Evolutionary conservation across 2,329 filamentous ascomycete genomes (phyloP).

Genomic region (Trichoderma arundinaceum): DNA sequence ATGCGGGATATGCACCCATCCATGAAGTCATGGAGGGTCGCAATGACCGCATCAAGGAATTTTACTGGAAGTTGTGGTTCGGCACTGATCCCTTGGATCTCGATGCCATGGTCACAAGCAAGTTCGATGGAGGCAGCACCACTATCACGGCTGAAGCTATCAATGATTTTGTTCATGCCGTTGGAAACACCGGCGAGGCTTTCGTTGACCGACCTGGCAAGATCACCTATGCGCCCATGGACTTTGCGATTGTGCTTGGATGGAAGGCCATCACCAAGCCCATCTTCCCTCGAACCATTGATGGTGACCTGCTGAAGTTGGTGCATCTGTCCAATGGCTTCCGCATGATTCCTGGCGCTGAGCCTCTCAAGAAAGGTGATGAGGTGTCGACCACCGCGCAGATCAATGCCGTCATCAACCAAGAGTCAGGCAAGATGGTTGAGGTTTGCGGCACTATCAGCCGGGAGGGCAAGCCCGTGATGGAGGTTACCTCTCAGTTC

Average conservation of each 20-base stretch:
- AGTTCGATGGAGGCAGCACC: slow-evolving; percentile 87
- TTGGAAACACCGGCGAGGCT: slow-evolving; percentile 95
- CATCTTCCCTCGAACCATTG: slow-evolving; percentile 95
- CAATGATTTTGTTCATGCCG: slow-evolving; percentile 98
- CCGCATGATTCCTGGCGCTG: slow-evolving; percentile 95
- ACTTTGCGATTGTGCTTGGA: slow-evolving; percentile 96
- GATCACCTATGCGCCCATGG: slow-evolving; percentile 94
- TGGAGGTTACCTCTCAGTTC: slow-evolving; percentile 99
- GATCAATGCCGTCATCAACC: slow-evolving; percentile 97
- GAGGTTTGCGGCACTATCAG: slow-evolving; percentile 98
- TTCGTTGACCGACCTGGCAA: slow-evolving; percentile 97
- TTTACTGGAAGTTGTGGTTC: slow-evolving; percentile 99
- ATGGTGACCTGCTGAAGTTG: slow-evolving; percentile 93
- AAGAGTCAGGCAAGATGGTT: slow-evolving; percentile 98
- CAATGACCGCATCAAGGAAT: slow-evolving; percentile 98
- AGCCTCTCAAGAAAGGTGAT: slow-evolving; percentile 95
- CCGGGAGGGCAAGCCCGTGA: slow-evolving; percentile 81
- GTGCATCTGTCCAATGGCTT: slow-evolving; percentile 97
- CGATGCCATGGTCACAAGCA: slow-evolving; percentile 81
- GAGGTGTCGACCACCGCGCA: slow-evolving; percentile 90
- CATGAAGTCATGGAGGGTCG: slow-evolving; percentile 94
- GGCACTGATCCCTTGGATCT: slow-evolving; percentile 84
- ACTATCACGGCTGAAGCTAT: slow-evolving; percentile 91
- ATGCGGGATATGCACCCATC: slow-evolving; percentile 96
- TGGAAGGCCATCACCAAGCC: slow-evolving; percentile 99